A percentile compares a stretch with the other conserved stretches of the same genome.
phyloP scores from a whole-genome alignment of 2,329 filamentous ascomycete genomes.

The Exophiala sp. region DNA sequence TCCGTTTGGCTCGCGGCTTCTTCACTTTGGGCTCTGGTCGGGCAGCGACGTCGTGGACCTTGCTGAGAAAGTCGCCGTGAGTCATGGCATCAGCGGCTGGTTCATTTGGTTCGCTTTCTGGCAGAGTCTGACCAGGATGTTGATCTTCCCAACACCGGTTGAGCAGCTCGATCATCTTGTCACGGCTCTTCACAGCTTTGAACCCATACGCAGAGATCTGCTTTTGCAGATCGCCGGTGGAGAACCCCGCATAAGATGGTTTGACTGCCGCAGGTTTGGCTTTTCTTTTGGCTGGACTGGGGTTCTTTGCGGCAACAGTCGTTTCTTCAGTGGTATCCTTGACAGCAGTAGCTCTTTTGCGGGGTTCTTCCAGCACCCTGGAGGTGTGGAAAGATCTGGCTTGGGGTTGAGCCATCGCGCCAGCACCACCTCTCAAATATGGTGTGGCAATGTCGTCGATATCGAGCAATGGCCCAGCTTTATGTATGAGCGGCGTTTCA shows the following conservation, averaged over 20 bases:
- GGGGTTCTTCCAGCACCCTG: not conserved
- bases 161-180: slow-evolving; percentile 66
- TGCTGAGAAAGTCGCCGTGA: slow-evolving; percentile 27
- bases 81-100: slow-evolving; percentile 4
- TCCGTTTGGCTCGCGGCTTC: slow-evolving; percentile 20
- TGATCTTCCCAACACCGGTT: slow-evolving; percentile 69
- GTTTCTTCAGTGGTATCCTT: not conserved
- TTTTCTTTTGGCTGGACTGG: not conserved
- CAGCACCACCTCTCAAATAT: not conserved
- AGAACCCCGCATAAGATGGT: slow-evolving; percentile 61
- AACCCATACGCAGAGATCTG: slow-evolving; percentile 66
- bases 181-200: slow-evolving; percentile 65
- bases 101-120: slow-evolving; percentile 15
- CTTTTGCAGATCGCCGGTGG: slow-evolving; percentile 60
- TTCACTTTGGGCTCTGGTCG: slow-evolving; percentile 24
- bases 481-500: slow-evolving; percentile 3
- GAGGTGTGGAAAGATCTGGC: slow-evolving; percentile 12
- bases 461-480: slow-evolving; percentile 9
- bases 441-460: slow-evolving; percentile 22
- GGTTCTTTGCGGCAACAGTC: not conserved
- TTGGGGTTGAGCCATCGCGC: not conserved
- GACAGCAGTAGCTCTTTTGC: not conserved
- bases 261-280: slow-evolving; percentile 27
- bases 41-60: slow-evolving; percentile 25
- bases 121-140: slow-evolving; percentile 29